A percentile compares a stretch with the other conserved stretches of the same genome.
Evolutionary conservation across 2,329 filamentous ascomycete species (phyloP).

Genomic region (Aspergillus latus): DNA sequence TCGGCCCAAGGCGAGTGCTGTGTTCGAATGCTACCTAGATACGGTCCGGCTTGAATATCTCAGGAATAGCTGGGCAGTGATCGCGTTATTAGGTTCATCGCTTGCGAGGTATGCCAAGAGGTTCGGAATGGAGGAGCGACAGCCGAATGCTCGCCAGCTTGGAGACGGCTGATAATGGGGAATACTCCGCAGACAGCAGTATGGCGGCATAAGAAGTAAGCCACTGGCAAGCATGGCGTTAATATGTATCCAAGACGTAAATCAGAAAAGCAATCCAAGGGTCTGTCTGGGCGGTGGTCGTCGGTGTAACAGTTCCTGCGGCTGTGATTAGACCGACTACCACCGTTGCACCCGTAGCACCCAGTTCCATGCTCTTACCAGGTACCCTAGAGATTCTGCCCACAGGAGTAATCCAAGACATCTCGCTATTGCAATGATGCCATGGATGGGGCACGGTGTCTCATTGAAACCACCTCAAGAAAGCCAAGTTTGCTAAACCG

Average conservation of each 20-base stretch:
- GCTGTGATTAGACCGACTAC: constrained; percentile 23
- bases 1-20: not conserved
- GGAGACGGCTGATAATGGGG: not conserved
- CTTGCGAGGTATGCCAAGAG: not conserved
- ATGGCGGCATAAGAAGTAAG: not conserved
- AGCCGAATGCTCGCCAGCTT: too few species aligned
- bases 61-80: not conserved
- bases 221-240: not conserved
- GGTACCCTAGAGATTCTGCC: not conserved
- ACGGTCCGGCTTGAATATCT: not conserved
- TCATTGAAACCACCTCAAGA: not conserved
- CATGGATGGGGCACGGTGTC: not conserved
- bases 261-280: not conserved
- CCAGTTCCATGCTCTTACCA: not conserved
- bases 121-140: not conserved
- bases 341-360: constrained; percentile 25
- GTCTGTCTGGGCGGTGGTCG: not conserved
- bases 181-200: not conserved
- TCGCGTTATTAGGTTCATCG: not conserved
- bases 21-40: not conserved
- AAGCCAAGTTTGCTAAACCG: constrained; percentile 8
- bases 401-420: not conserved
- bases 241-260: not conserved
- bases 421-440: not conserved
- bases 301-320: constrained; percentile 25